Percentiles rank a stretch among this genome's conserved stretches.
Evolutionary conservation across 768 basidiomycete species (phyloP).

Genomic region (Saitozyma sp.): DNA sequence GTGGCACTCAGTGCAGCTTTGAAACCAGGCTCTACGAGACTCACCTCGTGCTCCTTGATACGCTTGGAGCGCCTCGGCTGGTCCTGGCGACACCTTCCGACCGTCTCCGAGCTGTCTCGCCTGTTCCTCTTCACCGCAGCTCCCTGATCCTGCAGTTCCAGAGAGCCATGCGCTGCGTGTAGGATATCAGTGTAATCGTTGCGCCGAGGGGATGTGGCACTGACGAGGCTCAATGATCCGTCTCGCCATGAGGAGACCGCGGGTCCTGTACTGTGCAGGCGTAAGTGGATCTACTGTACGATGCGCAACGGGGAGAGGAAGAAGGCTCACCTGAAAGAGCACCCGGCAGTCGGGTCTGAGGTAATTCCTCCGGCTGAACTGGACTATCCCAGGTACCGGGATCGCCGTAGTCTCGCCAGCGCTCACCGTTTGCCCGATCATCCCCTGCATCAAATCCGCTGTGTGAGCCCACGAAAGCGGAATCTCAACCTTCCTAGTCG

Average conservation of each 20-base stretch:
- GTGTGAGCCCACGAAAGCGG: too few relatives aligned
- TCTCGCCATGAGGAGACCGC: neutral
- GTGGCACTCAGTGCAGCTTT: neutral
- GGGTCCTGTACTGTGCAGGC: neutral
- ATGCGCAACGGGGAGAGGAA: neutral
- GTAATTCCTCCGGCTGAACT: neutral
- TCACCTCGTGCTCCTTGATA: neutral
- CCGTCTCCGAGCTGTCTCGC: neutral
- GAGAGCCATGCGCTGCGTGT: neutral
- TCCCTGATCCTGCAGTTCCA: neutral
- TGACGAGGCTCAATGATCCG: neutral
- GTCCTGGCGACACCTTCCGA: neutral
- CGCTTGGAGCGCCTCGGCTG: neutral
- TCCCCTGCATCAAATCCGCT: neutral
- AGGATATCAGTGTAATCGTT: too few relatives aligned
- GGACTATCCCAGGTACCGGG: neutral
- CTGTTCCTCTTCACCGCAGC: neutral
- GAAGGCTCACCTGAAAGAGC: neutral
- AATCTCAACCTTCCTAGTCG: too few relatives aligned
- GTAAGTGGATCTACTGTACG: neutral
- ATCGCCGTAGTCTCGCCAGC: neutral
- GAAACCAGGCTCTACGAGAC: neutral
- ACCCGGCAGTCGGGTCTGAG: neutral
- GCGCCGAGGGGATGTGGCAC: too few relatives aligned
- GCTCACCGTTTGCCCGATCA: neutral